Evolutionary conservation across 192 early-diverging fungal species (phyloP).

Genomic region (Coemansia pectinata): DNA sequence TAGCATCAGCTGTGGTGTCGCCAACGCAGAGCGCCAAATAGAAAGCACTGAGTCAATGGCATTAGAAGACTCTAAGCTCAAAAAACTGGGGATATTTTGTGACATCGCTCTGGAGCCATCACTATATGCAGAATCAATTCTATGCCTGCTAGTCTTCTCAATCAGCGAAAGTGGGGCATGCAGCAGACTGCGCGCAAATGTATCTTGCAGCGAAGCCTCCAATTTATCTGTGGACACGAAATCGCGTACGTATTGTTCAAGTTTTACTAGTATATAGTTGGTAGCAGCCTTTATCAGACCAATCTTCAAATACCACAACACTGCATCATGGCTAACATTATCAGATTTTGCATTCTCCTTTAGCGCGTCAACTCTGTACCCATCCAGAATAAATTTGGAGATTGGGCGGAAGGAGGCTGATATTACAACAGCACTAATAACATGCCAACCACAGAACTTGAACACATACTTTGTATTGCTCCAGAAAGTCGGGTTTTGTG

Average conservation of each 20-base stretch:
- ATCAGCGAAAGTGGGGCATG: conserved; percentile 1
- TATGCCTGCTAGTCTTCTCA: conserved; percentile 7
- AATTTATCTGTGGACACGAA: not conserved
- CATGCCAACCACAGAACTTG: not conserved
- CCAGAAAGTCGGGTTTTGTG: not conserved
- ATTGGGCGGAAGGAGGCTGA: conserved; percentile 8
- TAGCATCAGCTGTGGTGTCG: conserved; percentile 20
- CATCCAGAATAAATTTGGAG: conserved; percentile 21
- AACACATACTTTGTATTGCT: not conserved
- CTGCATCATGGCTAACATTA: not conserved
- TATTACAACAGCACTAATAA: not conserved
- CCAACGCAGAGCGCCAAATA: not conserved
- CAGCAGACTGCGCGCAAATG: not conserved
- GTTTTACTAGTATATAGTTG: not conserved
- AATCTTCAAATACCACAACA: not conserved
- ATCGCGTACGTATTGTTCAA: not conserved
- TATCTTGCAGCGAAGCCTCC: not conserved
- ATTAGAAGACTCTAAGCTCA: not conserved
- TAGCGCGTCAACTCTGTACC: conserved; percentile 18
- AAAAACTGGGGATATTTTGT: not conserved
- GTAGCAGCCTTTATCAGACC: not conserved
- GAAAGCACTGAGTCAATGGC: not conserved
- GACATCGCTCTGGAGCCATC: not conserved
- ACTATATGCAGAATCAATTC: not conserved
- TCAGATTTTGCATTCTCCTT: not conserved